phyloP scores from a whole-genome alignment of 164 flowering plant species.

The Berberis vulgaris region DNA sequence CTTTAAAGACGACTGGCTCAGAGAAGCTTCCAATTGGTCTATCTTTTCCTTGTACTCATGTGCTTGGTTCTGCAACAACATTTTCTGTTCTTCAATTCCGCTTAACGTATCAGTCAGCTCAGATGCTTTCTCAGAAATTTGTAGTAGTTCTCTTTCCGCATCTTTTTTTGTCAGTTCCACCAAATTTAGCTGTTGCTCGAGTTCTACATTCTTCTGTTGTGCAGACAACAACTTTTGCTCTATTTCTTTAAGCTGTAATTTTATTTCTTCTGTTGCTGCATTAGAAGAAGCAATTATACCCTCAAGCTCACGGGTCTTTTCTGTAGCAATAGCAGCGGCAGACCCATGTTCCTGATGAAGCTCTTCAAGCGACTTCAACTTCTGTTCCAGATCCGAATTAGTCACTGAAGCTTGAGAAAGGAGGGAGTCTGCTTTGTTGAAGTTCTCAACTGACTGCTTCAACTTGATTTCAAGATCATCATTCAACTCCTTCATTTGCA shows the following conservation, averaged over 20 bases:
- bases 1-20: slow-evolving; percentile 30
- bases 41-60: slow-evolving; percentile 44
- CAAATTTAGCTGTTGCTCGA: slow-evolving; percentile 50
- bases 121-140: slow-evolving; percentile 32
- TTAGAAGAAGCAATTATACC: slow-evolving; percentile 38
- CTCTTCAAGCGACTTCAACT: slow-evolving; percentile 52
- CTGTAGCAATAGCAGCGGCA: slow-evolving; percentile 36
- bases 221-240: slow-evolving; percentile 39
- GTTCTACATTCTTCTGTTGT: slow-evolving; percentile 60
- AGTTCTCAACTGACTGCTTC: slow-evolving; percentile 54
- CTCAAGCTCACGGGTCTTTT: slow-evolving; percentile 58
- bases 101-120: slow-evolving; percentile 27
- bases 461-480: slow-evolving; percentile 58
- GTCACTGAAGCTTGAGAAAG: slow-evolving; percentile 53
- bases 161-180: slow-evolving; percentile 35
- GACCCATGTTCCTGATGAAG: slow-evolving; percentile 46
- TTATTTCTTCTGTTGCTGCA: slow-evolving; percentile 54
- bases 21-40: slow-evolving; percentile 34
- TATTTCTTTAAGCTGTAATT: slow-evolving; percentile 39
- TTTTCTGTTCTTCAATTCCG: slow-evolving; percentile 47
- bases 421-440: slow-evolving; percentile 48
- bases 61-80: slow-evolving; percentile 23
- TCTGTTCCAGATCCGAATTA: slow-evolving; percentile 62
- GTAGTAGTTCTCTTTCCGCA: slow-evolving; percentile 47
- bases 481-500: slow-evolving; percentile 36